phyloP scores from a whole-genome alignment of 2,329 filamentous ascomycete species.

The Arthrinium phaeospermum region DNA sequence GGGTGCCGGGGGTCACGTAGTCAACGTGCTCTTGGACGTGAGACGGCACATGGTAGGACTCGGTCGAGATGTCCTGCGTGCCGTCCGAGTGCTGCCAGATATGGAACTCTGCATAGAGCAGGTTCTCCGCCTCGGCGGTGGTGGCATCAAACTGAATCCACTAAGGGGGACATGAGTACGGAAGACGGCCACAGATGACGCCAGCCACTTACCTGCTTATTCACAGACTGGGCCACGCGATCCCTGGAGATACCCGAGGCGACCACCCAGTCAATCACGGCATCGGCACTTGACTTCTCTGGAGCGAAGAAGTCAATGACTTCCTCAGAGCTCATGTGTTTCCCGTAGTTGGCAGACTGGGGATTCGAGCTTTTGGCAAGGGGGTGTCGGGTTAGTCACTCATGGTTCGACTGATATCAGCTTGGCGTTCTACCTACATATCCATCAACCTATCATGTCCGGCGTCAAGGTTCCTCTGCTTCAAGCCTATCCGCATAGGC shows the following conservation, averaged over 20 bases:
- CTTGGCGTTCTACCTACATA: slow-evolving; percentile 30
- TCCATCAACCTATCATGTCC: slow-evolving; percentile 40
- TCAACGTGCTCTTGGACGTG: slow-evolving; percentile 33
- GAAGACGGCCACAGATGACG: neutral
- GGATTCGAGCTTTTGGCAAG: slow-evolving; percentile 32
- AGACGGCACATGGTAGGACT: slow-evolving; percentile 33
- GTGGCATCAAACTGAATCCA: slow-evolving; percentile 45
- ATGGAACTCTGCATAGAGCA: slow-evolving; percentile 43
- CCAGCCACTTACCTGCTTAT: slow-evolving; percentile 31
- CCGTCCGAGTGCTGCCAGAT: slow-evolving; percentile 39
- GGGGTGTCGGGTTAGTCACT: neutral
- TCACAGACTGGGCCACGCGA: slow-evolving; percentile 31
- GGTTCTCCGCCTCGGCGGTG: slow-evolving; percentile 39
- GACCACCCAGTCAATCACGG: slow-evolving; percentile 40
- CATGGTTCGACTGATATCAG: neutral
- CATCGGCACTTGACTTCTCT: slow-evolving; percentile 35
- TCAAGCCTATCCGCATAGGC: slow-evolving; percentile 42
- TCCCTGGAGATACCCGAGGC: slow-evolving; percentile 36
- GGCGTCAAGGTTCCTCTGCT: slow-evolving; percentile 36
- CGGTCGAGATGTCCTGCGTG: slow-evolving; percentile 28
- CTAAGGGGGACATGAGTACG: slow-evolving; percentile 24
- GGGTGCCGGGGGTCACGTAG: slow-evolving; percentile 33
- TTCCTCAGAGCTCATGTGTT: slow-evolving; percentile 45
- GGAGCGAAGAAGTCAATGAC: slow-evolving; percentile 47
- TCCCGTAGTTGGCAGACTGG: slow-evolving; percentile 40